Evolutionary conservation across 2,329 filamentous ascomycete species (phyloP).

Genomic region (Sclerotinia sclerotiorum): DNA sequence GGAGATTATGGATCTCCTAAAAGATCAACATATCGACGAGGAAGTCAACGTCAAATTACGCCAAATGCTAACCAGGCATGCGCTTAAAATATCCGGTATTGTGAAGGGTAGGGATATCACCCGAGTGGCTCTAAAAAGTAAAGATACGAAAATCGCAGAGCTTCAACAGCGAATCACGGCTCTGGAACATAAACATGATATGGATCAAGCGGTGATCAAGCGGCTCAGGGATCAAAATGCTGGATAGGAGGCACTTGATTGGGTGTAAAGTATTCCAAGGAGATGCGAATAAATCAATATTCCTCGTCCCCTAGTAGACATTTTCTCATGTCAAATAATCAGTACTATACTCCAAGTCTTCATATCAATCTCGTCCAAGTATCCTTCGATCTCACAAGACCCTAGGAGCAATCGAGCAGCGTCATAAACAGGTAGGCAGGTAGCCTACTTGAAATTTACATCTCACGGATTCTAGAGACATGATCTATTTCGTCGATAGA

Average conservation of each 20-base stretch:
- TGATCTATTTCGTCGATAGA: not conserved
- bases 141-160: slow-evolving; percentile 63
- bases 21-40: slow-evolving; percentile 45
- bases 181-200: slow-evolving; percentile 56
- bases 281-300: not conserved
- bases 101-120: slow-evolving; percentile 64
- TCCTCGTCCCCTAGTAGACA: not conserved
- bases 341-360: not conserved
- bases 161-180: slow-evolving; percentile 63
- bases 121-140: slow-evolving; percentile 59
- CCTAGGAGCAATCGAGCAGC: too few species aligned
- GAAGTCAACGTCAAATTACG: slow-evolving; percentile 44
- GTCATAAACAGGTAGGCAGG: not conserved
- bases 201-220: slow-evolving; percentile 48
- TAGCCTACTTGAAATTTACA: not conserved
- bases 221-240: slow-evolving; percentile 27
- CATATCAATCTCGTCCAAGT: not conserved
- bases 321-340: not conserved
- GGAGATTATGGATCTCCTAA: slow-evolving; percentile 53
- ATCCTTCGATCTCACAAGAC: not conserved
- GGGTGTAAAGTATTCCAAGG: too few species aligned
- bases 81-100: slow-evolving; percentile 59
- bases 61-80: slow-evolving; percentile 53
- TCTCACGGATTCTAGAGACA: not conserved
- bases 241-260: not conserved